Evolutionary conservation across 352 stramenopile species (phyloP), one percentile per base, ranked within the genome.

Genomic region (Globisporangium radiosum): DNA sequence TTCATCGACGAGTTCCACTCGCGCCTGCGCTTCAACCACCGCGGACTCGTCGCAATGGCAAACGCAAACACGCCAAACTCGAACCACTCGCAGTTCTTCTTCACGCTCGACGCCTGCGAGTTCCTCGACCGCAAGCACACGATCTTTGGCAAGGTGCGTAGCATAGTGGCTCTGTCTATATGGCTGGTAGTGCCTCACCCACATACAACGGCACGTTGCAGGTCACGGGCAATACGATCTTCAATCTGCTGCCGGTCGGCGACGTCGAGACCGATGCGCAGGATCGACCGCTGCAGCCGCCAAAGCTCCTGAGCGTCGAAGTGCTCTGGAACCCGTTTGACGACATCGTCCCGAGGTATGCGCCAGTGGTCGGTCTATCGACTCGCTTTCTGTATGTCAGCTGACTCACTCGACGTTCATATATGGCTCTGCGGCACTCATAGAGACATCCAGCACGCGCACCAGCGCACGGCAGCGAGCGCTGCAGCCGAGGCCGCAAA

Each of bases 61-160:
- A 97, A 94, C 64, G 73, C 89, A 57, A 94, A 92, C 70, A 87
- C 84, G 62, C 78, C 69, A 36, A 88, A 94, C 72, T 81, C 87
- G 37, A 98, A 95, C 63, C 76, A 87, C 61, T 92, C 76, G 68
- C 97, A 99, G 75, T 99, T 99, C 76, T 99, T 99, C 76, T 91
- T 99, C 62, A 99, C 95, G 36, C 74, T 99, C 38, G 93, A 98
- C 57, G 87, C 92, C 54, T 96, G 91, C 53, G 80, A 97, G 17
- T 98, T 97, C 72, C 74, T 99, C 17, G 84, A 98, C 65, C 82
- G 84, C 38, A 98, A 99, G 68, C 92, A 99, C 74, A 98, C 97
- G 42, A 97, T 98, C 57, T 92, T 92, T 45, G 81, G 81, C 76
- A 90, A 90, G 61, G 74, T 81, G 68, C 14, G 40, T 19, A 5